Percentiles rank a stretch among this genome's conserved stretches.
Conservation (phyloP, 1,284 basidiomycete species). For the Cryptococcus sp. region DNA sequence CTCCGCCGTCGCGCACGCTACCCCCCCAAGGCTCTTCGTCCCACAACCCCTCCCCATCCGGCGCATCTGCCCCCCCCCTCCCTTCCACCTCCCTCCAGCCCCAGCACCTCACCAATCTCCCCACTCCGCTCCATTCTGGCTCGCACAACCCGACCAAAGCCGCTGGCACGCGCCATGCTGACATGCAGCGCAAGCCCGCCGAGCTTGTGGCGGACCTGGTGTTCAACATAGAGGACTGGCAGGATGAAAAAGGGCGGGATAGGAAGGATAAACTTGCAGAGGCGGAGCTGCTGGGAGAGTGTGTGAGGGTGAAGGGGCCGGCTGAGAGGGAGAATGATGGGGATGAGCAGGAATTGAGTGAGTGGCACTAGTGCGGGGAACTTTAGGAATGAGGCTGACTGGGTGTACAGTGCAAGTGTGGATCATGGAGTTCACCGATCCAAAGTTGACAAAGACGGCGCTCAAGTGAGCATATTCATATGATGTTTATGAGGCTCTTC, state of each 20-base stretch:
- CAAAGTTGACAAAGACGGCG: slow-evolving; percentile 60
- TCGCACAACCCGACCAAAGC: background rate
- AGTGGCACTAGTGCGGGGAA: no score
- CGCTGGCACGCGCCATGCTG: background rate
- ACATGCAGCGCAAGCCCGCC: slow-evolving; percentile 9
- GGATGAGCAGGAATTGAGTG: slow-evolving; percentile 29
- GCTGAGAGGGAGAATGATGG: slow-evolving; percentile 38
- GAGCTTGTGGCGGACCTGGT: slow-evolving; percentile 29
- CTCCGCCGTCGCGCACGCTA: background rate
- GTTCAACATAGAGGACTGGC: slow-evolving; percentile 25
- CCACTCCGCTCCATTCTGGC: slow-evolving; percentile 32
- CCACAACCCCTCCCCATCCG: background rate
- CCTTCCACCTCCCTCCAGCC: background rate
- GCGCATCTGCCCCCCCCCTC: no score
- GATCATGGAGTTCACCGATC: slow-evolving; percentile 77
- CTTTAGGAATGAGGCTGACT: no score
- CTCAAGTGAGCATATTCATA: slow-evolving; percentile 58
- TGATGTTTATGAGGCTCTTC: background rate
- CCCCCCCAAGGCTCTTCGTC: background rate
- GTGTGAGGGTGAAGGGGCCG: slow-evolving; percentile 32
- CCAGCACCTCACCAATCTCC: slow-evolving; percentile 14
- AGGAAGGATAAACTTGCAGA: slow-evolving; percentile 12
- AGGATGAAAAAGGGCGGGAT: slow-evolving; percentile 11
- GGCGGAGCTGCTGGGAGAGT: slow-evolving; percentile 17
- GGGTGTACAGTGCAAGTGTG: slow-evolving; percentile 62